Conservation (phyloP, 148 eudicot species). For the Limonium bicolor region DNA sequence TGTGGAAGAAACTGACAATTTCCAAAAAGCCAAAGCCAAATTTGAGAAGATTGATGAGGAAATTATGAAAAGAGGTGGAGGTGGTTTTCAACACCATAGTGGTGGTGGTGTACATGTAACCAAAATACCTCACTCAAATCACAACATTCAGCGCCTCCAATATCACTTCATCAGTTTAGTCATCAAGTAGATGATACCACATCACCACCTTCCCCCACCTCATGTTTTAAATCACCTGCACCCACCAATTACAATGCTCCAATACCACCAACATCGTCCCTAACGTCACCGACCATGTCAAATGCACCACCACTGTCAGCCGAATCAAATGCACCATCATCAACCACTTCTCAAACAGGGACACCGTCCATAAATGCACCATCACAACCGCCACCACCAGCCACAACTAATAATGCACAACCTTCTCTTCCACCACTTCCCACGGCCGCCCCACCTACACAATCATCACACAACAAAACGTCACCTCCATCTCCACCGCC, state of each 20-base stretch:
- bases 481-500: conserved; percentile 12
- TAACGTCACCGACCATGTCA: background rate
- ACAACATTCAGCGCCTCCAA: no score
- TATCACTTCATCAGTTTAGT: no score
- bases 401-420: conserved; percentile 1
- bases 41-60: no score
- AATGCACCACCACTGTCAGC: conserved; percentile 6
- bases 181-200: no score
- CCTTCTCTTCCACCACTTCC: conserved; percentile 9
- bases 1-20: no score
- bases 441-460: background rate
- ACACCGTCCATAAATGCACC: conserved; percentile 1
- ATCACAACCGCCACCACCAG: conserved; percentile 3
- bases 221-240: conserved; percentile 1
- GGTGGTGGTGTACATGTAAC: no score
- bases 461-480: background rate
- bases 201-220: conserved; percentile 4
- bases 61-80: no score
- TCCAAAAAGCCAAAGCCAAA: no score
- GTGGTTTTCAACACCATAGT: no score
- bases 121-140: no score
- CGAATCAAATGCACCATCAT: conserved; percentile 11
- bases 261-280: conserved; percentile 1
- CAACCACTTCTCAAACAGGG: conserved; percentile 1
- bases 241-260: no score